Conservation (phyloP, 176 grass and related monocot species). For the Lolium perenne region DNA sequence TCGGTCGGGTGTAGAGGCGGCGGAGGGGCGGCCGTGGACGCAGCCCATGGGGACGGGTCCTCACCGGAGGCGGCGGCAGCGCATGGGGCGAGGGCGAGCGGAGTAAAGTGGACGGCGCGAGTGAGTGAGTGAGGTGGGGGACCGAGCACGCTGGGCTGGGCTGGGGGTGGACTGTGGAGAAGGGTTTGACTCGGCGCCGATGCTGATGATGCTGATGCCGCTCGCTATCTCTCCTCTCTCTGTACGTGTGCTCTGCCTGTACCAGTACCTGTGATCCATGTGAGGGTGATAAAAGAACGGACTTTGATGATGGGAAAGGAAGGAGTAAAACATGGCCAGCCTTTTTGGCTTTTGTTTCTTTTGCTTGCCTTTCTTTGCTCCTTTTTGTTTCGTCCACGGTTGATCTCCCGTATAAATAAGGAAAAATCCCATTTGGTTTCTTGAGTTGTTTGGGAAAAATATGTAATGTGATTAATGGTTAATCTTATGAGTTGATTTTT, state of each 20-base stretch:
- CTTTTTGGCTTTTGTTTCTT: background rate
- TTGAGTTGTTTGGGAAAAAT: background rate
- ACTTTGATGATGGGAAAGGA: background rate
- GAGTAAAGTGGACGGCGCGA: slow-evolving; percentile 29
- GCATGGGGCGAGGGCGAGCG: slow-evolving; percentile 30
- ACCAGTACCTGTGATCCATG: background rate
- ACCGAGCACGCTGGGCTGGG: slow-evolving; percentile 30
- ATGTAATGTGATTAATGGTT: too few species aligned
- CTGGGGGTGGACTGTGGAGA: slow-evolving; percentile 31
- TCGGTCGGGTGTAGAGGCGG: slow-evolving; percentile 41
- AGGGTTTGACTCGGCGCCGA: slow-evolving; percentile 50
- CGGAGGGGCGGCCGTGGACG: slow-evolving; percentile 69
- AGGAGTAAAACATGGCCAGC: background rate
- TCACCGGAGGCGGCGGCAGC: slow-evolving; percentile 51
- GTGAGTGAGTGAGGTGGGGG: slow-evolving; percentile 24
- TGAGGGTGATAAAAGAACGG: slow-evolving; percentile 21
- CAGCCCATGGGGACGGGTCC: slow-evolving; percentile 66
- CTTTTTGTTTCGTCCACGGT: slow-evolving; percentile 4
- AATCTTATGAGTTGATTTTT: too few species aligned
- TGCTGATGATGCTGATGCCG: slow-evolving; percentile 27
- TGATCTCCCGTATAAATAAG: background rate
- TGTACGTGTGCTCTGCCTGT: too few species aligned
- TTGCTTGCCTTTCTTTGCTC: background rate
- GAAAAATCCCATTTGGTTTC: background rate
- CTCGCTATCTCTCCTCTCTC: background rate